Conservation (phyloP, 352 stramenopile species). For the Pythium oligandrum region DNA sequence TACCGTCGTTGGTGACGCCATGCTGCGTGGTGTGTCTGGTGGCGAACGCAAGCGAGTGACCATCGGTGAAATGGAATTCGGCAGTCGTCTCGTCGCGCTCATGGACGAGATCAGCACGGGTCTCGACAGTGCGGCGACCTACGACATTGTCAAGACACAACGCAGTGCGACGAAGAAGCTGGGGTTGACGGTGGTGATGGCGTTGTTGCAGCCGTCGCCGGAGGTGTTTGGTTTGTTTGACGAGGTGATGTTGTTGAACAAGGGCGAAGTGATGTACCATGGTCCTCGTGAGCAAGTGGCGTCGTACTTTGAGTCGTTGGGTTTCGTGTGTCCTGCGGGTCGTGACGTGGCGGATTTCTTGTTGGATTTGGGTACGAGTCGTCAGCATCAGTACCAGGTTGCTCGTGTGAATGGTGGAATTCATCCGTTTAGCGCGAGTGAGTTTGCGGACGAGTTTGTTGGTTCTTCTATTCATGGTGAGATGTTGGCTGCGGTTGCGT, state of each 20-base stretch:
- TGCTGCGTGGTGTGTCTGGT: too few relatives aligned
- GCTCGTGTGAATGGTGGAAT: too few relatives aligned
- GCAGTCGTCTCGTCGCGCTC: too few relatives aligned
- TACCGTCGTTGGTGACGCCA: too few relatives aligned
- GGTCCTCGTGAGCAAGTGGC: constrained; percentile 18
- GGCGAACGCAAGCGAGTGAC: too few relatives aligned
- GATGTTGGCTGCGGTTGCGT: constrained; percentile 64
- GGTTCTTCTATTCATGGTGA: constrained; percentile 15
- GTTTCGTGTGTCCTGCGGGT: constrained; percentile 19
- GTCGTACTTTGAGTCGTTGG: constrained; percentile 28
- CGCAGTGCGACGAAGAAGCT: too few relatives aligned
- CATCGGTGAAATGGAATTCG: too few relatives aligned
- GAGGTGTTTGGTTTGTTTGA: constrained; percentile 31
- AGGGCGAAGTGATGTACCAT: too few relatives aligned
- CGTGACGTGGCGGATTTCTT: too few relatives aligned
- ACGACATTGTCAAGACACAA: constrained; percentile 88
- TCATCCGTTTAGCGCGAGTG: neutral
- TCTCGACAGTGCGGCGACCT: constrained; percentile 84
- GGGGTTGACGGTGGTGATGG: too few relatives aligned
- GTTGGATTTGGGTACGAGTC: constrained; percentile 19
- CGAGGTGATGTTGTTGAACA: constrained; percentile 36
- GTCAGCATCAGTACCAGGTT: constrained; percentile 12
- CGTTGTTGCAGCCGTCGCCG: too few relatives aligned
- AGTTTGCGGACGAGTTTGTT: constrained; percentile 21
- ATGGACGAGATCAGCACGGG: constrained; percentile 89